Percentiles rank a stretch among this genome's conserved stretches.
Conservation (phyloP, 371 early-diverging fungal species). For the Mucor sp. region DNA sequence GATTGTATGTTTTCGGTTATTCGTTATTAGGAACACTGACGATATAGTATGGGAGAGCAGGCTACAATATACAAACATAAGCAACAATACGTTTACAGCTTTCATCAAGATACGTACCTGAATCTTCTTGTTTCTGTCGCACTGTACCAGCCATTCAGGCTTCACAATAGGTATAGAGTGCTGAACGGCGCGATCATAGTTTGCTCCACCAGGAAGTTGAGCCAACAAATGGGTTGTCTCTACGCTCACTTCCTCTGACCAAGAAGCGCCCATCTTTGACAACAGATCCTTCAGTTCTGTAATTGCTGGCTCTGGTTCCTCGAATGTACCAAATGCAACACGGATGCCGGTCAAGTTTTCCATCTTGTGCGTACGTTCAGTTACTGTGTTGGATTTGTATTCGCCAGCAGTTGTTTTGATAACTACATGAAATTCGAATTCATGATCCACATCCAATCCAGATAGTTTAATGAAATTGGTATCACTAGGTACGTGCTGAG, state of each 20-base stretch:
- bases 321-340: conserved; percentile 89
- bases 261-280: conserved; percentile 85
- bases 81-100: background rate
- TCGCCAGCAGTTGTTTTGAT: conserved; percentile 90
- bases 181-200: conserved; percentile 85
- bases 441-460: conserved; percentile 86
- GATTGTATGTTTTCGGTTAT: conserved; percentile 1
- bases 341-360: conserved; percentile 95
- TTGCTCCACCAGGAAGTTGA: conserved; percentile 78
- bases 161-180: conserved; percentile 92
- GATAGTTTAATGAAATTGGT: conserved; percentile 77
- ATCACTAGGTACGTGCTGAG: conserved; percentile 55
- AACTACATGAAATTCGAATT: conserved; percentile 84
- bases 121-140: conserved; percentile 86
- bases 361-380: conserved; percentile 84
- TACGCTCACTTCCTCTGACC: conserved; percentile 82
- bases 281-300: conserved; percentile 77
- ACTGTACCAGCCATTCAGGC: conserved; percentile 92
- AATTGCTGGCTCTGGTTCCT: conserved; percentile 61
- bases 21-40: conserved; percentile 41
- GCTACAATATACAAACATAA: conserved; percentile 21
- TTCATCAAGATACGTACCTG: conserved; percentile 57
- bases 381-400: conserved; percentile 75
- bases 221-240: conserved; percentile 94
- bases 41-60: conserved; percentile 55